A percentile compares a stretch with the other conserved stretches of the same genome.
phyloP scores from a whole-genome alignment of 148 eudicot species.

The Silene conica region DNA sequence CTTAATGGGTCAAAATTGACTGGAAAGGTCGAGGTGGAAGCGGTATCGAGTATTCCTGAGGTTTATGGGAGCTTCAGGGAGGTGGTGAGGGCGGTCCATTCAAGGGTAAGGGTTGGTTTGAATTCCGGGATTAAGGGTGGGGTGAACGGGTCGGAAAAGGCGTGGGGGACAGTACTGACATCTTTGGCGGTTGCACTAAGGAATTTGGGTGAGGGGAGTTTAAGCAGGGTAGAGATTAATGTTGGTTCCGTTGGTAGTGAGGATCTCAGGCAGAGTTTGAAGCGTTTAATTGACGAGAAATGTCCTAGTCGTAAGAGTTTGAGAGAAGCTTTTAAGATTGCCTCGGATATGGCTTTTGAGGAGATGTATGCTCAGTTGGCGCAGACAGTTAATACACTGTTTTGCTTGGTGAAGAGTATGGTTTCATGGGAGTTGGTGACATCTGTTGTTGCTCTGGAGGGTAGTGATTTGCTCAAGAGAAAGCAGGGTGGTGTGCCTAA shows the following conservation, averaged over 20 bases:
- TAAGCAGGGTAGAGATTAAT: slow-evolving; percentile 33
- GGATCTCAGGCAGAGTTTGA: slow-evolving; percentile 32
- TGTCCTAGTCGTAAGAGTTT: slow-evolving; percentile 35
- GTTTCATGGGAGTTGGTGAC: slow-evolving; percentile 62
- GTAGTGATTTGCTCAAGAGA: slow-evolving; percentile 34
- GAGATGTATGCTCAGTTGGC: slow-evolving; percentile 43
- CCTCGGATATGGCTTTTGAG: slow-evolving; percentile 30
- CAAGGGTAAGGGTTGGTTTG: slow-evolving; percentile 44
- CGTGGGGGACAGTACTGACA: slow-evolving; percentile 29
- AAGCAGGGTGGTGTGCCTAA: slow-evolving; percentile 16
- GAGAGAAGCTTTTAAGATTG: slow-evolving; percentile 26
- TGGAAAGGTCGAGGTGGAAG: slow-evolving; percentile 35
- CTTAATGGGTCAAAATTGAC: slow-evolving; percentile 76
- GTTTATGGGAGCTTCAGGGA: slow-evolving; percentile 63
- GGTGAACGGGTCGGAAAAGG: slow-evolving; percentile 27
- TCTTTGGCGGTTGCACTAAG: slow-evolving; percentile 29
- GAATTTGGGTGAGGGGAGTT: slow-evolving; percentile 50
- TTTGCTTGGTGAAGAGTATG: slow-evolving; percentile 35
- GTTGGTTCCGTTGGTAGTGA: slow-evolving; percentile 33
- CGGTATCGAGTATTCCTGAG: slow-evolving; percentile 44
- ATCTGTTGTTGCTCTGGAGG: slow-evolving; percentile 48
- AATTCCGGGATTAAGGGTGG: slow-evolving; percentile 41
- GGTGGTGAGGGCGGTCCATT: slow-evolving; percentile 44
- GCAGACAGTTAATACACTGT: slow-evolving; percentile 41
- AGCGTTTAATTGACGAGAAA: slow-evolving; percentile 26